Evolutionary conservation across 139 green algal genomes (phyloP).

Genomic region (Mychonastes homosphaera): DNA sequence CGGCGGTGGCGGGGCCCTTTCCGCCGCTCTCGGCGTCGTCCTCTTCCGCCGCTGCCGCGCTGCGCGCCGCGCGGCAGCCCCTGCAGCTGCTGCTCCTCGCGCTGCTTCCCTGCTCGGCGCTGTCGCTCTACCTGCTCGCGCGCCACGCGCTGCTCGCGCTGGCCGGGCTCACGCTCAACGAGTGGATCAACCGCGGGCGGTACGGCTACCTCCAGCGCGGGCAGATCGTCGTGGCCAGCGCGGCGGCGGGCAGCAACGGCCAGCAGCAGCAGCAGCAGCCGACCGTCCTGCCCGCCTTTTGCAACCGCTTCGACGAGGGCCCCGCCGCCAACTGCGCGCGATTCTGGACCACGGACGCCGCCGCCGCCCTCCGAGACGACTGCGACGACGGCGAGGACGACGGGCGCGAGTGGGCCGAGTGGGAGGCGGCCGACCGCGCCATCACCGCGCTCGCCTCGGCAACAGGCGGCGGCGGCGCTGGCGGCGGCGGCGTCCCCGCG

Average conservation of each 20-base stretch:
- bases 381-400: neutral
- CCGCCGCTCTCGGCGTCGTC: no score
- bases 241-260: no score
- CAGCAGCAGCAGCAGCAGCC: no score
- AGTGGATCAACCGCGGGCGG: slow-evolving; percentile 13
- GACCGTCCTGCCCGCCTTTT: no score
- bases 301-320: slow-evolving; percentile 21
- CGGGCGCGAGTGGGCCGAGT: neutral
- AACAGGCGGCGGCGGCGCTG: slow-evolving; percentile 1
- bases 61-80: no score
- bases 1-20: no score
- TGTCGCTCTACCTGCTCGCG: slow-evolving; percentile 1
- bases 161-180: slow-evolving; percentile 18
- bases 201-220: slow-evolving; percentile 12
- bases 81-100: no score
- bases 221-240: no score
- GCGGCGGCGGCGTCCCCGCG: neutral
- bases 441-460: neutral
- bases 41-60: no score
- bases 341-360: neutral
- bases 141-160: neutral
- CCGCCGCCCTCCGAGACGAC: neutral
- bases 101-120: no score
- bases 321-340: slow-evolving; percentile 14
- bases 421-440: no score